Conservation (phyloP, 176 grass and related monocot species). For the Luzula sylvatica region DNA sequence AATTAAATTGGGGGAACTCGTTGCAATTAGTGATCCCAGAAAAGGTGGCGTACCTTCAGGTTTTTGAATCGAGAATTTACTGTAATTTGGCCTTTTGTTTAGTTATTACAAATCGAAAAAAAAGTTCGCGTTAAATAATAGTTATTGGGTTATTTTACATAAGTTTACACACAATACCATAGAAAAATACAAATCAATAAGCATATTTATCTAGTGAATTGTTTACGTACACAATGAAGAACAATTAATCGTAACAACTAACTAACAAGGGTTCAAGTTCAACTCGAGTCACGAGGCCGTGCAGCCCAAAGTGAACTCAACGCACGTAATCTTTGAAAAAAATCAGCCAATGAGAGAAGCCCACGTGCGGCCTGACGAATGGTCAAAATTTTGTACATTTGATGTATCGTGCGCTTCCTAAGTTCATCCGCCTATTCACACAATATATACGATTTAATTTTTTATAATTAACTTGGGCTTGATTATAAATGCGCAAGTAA, state of each 20-base stretch:
- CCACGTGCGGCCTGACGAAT: constrained; percentile 35
- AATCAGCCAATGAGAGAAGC: constrained; percentile 33
- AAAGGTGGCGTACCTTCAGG: constrained; percentile 88
- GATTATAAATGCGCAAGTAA: too few relatives aligned
- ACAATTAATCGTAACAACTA: too few relatives aligned
- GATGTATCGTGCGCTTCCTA: constrained; percentile 30
- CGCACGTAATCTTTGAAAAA: constrained; percentile 38
- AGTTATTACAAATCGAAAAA: too few relatives aligned
- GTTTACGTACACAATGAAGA: not conserved
- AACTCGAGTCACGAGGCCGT: constrained; percentile 31
- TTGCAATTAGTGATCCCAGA: constrained; percentile 80
- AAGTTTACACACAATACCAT: too few relatives aligned
- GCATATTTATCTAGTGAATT: too few relatives aligned
- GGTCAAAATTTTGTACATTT: constrained; percentile 45
- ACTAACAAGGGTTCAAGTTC: constrained; percentile 3
- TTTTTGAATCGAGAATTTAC: constrained; percentile 29
- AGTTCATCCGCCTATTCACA: constrained; percentile 33
- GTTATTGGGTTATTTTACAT: too few relatives aligned
- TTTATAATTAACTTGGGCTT: not conserved
- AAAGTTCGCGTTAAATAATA: too few relatives aligned
- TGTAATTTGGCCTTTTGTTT: not conserved
- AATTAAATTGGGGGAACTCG: constrained; percentile 31
- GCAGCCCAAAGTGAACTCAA: constrained; percentile 44
- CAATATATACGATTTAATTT: not conserved
- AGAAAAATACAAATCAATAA: too few relatives aligned